Base-by-base conservation (phyloP, 495 filamentous ascomycete species). In the Staphylotrichum longicolle region DNA sequence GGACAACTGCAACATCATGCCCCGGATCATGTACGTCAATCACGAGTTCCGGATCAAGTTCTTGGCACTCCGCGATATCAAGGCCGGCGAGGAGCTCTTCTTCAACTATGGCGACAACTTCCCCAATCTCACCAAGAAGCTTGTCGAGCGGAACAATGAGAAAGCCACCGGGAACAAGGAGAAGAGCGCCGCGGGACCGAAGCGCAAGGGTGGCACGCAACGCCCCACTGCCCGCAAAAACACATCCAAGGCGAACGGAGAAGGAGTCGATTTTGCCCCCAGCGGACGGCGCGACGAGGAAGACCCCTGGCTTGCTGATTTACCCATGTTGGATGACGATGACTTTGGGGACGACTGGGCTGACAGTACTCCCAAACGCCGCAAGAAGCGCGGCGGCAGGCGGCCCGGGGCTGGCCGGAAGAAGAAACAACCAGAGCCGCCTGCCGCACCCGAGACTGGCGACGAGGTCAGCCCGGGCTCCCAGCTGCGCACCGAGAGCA, bases 1-100 rank as follows among this genome's bases (percentile, higher is more conserved):
- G 6, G 75, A 75, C 44, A 69, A 72, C 33, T 82, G 80, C 68
- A 81, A 81, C 55, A 77, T 81, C 42, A 79, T 78, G 7, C 82
- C 87, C 0, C 78, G 82, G 52, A 81, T 88, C 34, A 67, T 84
- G 11, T 79, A 88, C 53, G 86, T 85, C 14, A 88, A 88, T 60
- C 80, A 82, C 30, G 83, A 85, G 48, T 83, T 82, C 58, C 81
- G 88, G 12, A 90, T 91, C 67, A 86, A 84, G 37, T 85, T 91
- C 68, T 80, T 78, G 52, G 85, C 88, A 0, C 70, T 78, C 20
- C 69, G 81, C 7, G 78, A 85, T 15, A 82, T 91, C 48, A 77
- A 78, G 42, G 74, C 77, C 1, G 87, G 88, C 14, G 82, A 88
- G 41, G 88, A 91, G 67, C 70, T 91, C 5, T 87, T 88, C 65